Percentiles rank a stretch among this genome's conserved stretches.
phyloP scores from a whole-genome alignment of 2,329 filamentous ascomycete species.

The Scopulariopsis brevicaulis region DNA sequence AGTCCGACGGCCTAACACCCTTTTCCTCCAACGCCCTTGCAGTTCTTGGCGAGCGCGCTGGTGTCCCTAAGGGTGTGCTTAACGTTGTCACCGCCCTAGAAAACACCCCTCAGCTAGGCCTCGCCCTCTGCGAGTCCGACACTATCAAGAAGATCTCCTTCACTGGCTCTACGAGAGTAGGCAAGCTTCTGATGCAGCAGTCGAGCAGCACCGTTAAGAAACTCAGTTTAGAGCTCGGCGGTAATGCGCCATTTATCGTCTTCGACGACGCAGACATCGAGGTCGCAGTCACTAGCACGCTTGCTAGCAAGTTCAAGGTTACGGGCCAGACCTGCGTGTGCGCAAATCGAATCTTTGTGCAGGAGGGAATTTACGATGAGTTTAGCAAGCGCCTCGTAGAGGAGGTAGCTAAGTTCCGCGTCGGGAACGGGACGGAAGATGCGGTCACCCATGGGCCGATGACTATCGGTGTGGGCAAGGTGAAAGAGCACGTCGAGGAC shows the following conservation, averaged over 20 bases:
- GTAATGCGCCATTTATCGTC: slow-evolving; percentile 92
- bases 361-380: slow-evolving; percentile 64
- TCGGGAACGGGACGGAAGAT: slow-evolving; percentile 62
- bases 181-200: slow-evolving; percentile 80
- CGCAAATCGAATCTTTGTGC: slow-evolving; percentile 74
- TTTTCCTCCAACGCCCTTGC: slow-evolving; percentile 82
- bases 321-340: slow-evolving; percentile 95
- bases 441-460: slow-evolving; percentile 69
- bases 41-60: slow-evolving; percentile 76
- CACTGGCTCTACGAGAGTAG: slow-evolving; percentile 65
- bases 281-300: slow-evolving; percentile 67
- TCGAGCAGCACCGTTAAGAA: slow-evolving; percentile 74
- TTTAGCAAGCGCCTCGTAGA: slow-evolving; percentile 60
- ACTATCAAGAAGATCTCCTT: slow-evolving; percentile 86
- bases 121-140: slow-evolving; percentile 66
- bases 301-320: slow-evolving; percentile 83
- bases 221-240: slow-evolving; percentile 78
- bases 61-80: slow-evolving; percentile 84
- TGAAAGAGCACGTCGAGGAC: slow-evolving; percentile 68
- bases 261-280: slow-evolving; percentile 96
- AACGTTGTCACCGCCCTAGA: slow-evolving; percentile 74
- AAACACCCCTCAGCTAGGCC: slow-evolving; percentile 46
- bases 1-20: slow-evolving; percentile 84
- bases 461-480: slow-evolving; percentile 73
- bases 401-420: slow-evolving; percentile 60